Conservation (phyloP, 2,329 filamentous ascomycete genomes). For the Hymenoscyphus occultus region DNA sequence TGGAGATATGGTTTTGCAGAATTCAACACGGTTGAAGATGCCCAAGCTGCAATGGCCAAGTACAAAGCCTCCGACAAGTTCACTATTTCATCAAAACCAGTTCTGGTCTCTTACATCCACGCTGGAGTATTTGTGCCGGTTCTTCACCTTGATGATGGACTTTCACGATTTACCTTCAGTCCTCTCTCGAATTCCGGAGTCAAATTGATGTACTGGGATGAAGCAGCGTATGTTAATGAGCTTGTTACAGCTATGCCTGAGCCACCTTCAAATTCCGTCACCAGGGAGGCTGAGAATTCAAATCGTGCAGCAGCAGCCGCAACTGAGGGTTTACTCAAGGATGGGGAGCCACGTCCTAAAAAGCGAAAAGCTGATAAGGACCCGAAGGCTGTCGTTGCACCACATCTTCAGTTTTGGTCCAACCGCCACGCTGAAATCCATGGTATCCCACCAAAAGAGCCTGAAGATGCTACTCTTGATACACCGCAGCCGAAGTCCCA, state of each 20-base stretch:
- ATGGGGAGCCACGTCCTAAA: slow-evolving; percentile 43
- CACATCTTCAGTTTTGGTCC: slow-evolving; percentile 69
- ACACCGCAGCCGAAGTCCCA: slow-evolving; percentile 16
- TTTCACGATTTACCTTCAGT: slow-evolving; percentile 64
- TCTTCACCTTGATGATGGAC: slow-evolving; percentile 55
- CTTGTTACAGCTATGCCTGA: slow-evolving; percentile 55
- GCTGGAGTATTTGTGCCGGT: slow-evolving; percentile 82
- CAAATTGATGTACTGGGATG: slow-evolving; percentile 74
- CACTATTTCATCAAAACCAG: slow-evolving; percentile 71
- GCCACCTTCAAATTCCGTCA: slow-evolving; percentile 37
- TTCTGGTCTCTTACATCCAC: slow-evolving; percentile 72
- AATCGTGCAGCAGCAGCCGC: slow-evolving; percentile 39
- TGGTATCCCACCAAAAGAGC: slow-evolving; percentile 45
- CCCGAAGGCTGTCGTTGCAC: slow-evolving; percentile 53
- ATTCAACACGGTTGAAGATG: slow-evolving; percentile 73
- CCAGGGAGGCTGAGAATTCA: slow-evolving; percentile 33
- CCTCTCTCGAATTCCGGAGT: slow-evolving; percentile 66
- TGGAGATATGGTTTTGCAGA: slow-evolving; percentile 84
- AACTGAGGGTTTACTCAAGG: slow-evolving; percentile 39
- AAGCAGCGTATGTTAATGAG: slow-evolving; percentile 67
- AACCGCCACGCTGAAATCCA: slow-evolving; percentile 68
- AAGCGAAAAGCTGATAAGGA: slow-evolving; percentile 55
- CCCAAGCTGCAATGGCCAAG: slow-evolving; percentile 69
- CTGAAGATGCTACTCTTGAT: slow-evolving; percentile 33
- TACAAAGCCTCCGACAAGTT: slow-evolving; percentile 71